Evolutionary conservation across 169 alveolate genomes (phyloP), one percentile per base, ranked within the genome.

Genomic region (Neospora caninum): DNA sequence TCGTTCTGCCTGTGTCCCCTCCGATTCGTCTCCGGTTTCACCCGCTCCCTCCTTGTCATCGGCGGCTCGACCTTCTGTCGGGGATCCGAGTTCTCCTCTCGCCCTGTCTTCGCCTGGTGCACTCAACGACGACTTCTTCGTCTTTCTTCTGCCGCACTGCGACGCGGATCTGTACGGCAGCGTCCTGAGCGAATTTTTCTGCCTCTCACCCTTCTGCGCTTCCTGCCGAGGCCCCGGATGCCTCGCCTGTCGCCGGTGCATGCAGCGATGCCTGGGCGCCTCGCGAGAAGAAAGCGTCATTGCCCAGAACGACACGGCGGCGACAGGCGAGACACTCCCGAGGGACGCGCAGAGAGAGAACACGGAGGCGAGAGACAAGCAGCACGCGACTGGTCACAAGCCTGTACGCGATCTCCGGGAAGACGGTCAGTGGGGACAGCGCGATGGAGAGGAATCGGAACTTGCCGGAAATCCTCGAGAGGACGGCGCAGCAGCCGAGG

Each of bases 131-230:
- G 45, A 20, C 45, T 18, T 86, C 13, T 38, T 53, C 43, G 49
- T 86, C 18, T 86, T 27, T 22, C 73, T 86, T n/a, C 80, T 53
- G 73, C 91, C 91, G 80, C 91, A 86, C 91, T 86, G 91, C 78
- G 91, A 86, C 78, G 91, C 78, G 10, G 91, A 86, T n/a, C 45
- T 86, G 45, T 86, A 86, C 45, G 91, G 91, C 42, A 42, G n/a
- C 20, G 29, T 86, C n/a, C 91, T 86, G 18, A 36, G 45, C 53
- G 34, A 31, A 0, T 38, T 20, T 45, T 27, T 86, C 20, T 49
- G 27, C 42, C 91, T 86, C 9, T 9, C 45, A 6, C 49, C 80
- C 7, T 86, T 53, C 39, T 86, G 80, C 78, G n/a, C 78, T 39
- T 69, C 45, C 80, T 86, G 91, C 42, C 34, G 22, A 29, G 22